Percentiles rank a stretch among this genome's conserved stretches.
Evolutionary conservation across 2,329 filamentous ascomycete species (phyloP).

Genomic region (Fusarium aywerte): DNA sequence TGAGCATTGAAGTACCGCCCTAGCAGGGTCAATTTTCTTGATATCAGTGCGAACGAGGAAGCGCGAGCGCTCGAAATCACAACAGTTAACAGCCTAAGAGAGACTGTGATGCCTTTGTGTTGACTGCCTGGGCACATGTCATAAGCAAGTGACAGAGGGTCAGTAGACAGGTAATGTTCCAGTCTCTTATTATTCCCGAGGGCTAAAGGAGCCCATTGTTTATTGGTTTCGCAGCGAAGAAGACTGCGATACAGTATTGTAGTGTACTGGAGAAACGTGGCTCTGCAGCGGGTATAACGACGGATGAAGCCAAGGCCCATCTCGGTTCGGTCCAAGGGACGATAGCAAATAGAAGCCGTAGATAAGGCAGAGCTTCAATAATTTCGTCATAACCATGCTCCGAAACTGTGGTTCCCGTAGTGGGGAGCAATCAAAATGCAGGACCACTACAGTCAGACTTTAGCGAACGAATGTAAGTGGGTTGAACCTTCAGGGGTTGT

Average conservation of each 20-base stretch:
- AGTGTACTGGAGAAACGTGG: background rate
- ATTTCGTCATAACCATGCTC: slow-evolving; percentile 38
- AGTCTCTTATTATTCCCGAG: slow-evolving; percentile 40
- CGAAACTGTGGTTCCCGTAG: slow-evolving; percentile 36
- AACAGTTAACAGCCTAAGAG: background rate
- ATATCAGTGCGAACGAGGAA: background rate
- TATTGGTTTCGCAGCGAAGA: background rate
- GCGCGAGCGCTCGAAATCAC: background rate
- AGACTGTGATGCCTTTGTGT: slow-evolving; percentile 4
- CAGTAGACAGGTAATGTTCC: slow-evolving; percentile 4
- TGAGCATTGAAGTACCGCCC: background rate
- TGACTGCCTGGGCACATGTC: slow-evolving; percentile 19
- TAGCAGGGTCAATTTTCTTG: background rate
- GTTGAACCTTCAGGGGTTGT: background rate
- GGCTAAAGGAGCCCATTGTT: slow-evolving; percentile 41
- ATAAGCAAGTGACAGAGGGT: slow-evolving; percentile 15
- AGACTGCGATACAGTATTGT: background rate
- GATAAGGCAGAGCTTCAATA: slow-evolving; percentile 11
- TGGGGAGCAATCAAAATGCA: slow-evolving; percentile 25
- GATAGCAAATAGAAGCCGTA: slow-evolving; percentile 21
- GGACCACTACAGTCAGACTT: slow-evolving; percentile 6
- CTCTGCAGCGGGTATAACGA: slow-evolving; percentile 12
- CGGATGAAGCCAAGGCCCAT: slow-evolving; percentile 23
- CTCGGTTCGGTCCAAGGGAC: slow-evolving; percentile 48
- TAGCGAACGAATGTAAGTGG: slow-evolving; percentile 1